phyloP scores from a whole-genome alignment of 768 basidiomycete species.

The Chalciporus pseudorubinellus region DNA sequence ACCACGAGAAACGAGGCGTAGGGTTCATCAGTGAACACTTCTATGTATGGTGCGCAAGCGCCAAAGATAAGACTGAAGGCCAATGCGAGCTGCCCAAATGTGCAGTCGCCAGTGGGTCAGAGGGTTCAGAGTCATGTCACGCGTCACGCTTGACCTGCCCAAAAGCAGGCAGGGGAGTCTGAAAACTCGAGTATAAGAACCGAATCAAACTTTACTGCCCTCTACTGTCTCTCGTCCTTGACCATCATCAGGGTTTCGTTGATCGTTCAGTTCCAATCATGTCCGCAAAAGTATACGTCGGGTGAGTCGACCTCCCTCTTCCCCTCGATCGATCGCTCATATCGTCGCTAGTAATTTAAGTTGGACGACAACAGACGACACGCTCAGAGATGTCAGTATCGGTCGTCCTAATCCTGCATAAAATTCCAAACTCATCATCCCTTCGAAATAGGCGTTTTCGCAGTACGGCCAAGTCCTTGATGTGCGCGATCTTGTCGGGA shows the following conservation, averaged over 20 bases:
- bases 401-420: not conserved
- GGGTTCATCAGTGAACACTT: too few relatives aligned
- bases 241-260: conserved; percentile 5
- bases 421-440: conserved; percentile 2
- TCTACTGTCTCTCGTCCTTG: conserved; percentile 1
- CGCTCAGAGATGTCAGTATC: conserved; percentile 24
- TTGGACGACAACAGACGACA: conserved; percentile 32
- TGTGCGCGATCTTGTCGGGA: conserved; percentile 42
- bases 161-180: conserved; percentile 34
- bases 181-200: conserved; percentile 33
- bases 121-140: not conserved
- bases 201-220: conserved; percentile 16
- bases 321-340: not conserved
- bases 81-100: too few relatives aligned
- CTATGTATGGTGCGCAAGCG: too few relatives aligned
- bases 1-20: too few relatives aligned
- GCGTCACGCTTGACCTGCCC: conserved; percentile 19
- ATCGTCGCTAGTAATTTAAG: conserved; percentile 29
- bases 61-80: too few relatives aligned
- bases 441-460: conserved; percentile 38
- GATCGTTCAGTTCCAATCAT: conserved; percentile 20
- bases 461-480: conserved; percentile 45
- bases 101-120: too few relatives aligned
- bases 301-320: conserved; percentile 20
- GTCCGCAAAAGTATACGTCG: conserved; percentile 33